Conservation (phyloP, 805 yeast genomes). For the Candida dajiaensis region DNA sequence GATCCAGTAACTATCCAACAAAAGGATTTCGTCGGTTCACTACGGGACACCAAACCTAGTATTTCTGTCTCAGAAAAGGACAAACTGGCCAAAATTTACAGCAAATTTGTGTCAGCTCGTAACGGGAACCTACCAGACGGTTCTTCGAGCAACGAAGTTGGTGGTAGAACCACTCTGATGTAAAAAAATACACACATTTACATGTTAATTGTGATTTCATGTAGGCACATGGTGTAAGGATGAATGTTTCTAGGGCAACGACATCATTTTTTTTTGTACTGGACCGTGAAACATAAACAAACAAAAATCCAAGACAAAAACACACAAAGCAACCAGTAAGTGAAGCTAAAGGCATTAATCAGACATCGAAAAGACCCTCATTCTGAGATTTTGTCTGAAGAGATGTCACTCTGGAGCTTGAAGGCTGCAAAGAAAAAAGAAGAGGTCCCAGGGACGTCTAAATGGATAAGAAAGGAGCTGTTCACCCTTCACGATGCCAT, state of each 20-base stretch:
- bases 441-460: slow-evolving; percentile 44
- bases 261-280: neutral
- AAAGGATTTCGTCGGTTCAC: slow-evolving; percentile 54
- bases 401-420: slow-evolving; percentile 26
- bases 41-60: slow-evolving; percentile 81
- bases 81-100: slow-evolving; percentile 60
- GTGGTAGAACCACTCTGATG: slow-evolving; percentile 82
- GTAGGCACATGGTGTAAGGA: neutral
- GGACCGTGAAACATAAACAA: slow-evolving; percentile 8
- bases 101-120: slow-evolving; percentile 66
- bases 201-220: neutral
- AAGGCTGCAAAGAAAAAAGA: slow-evolving; percentile 23
- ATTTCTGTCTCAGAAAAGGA: slow-evolving; percentile 66
- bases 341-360: neutral
- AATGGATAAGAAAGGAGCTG: slow-evolving; percentile 44
- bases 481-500: slow-evolving; percentile 33
- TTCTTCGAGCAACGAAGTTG: slow-evolving; percentile 69
- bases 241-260: neutral
- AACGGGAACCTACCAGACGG: slow-evolving; percentile 91
- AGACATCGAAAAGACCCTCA: neutral
- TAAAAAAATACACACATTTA: slow-evolving; percentile 24
- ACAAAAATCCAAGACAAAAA: neutral
- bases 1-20: slow-evolving; percentile 40
- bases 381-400: neutral
- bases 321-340: neutral